These are phyloP conservation scores for Neofusicoccum ribis DNA, from an alignment of 2,329 filamentous ascomycete species.

Conservation along the genomic window DNA sequence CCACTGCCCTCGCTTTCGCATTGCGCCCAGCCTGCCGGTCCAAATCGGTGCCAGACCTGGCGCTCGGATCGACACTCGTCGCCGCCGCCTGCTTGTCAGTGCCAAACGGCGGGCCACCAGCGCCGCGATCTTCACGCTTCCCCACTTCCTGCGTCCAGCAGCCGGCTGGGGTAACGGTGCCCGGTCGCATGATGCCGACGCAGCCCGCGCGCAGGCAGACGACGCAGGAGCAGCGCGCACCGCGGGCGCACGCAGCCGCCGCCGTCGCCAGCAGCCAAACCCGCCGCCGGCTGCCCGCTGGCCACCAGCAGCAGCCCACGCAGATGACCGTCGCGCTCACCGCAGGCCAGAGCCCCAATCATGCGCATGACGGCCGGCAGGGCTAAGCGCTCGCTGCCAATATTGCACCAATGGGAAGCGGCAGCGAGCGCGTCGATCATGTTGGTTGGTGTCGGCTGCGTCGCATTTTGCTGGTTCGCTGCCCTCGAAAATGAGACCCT, in stretches of 20 bases:
- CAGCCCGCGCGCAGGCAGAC: background rate
- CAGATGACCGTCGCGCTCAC: slow-evolving; percentile 12
- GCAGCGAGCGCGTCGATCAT: slow-evolving; percentile 10
- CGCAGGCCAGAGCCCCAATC: background rate
- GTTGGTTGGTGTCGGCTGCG: slow-evolving; percentile 9
- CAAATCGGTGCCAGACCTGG: slow-evolving; percentile 11
- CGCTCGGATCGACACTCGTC: slow-evolving; percentile 15
- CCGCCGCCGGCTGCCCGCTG: too few relatives aligned
- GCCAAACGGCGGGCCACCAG: slow-evolving; percentile 16
- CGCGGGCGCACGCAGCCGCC: background rate
- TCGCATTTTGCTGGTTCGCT: slow-evolving; percentile 5
- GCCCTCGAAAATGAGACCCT: slow-evolving; percentile 12
- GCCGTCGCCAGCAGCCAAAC: background rate
- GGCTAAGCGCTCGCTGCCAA: background rate
- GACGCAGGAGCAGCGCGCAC: background rate
- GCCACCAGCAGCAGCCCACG: background rate
- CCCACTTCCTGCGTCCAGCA: slow-evolving; percentile 7
- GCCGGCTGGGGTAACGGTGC: slow-evolving; percentile 11
- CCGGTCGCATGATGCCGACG: slow-evolving; percentile 7
- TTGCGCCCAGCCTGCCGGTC: slow-evolving; percentile 16
- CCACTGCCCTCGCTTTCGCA: slow-evolving; percentile 15
- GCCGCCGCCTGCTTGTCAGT: slow-evolving; percentile 12
- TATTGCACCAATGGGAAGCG: slow-evolving; percentile 12
- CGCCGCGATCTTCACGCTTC: slow-evolving; percentile 14
- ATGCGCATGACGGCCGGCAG: slow-evolving; percentile 7